Evolutionary conservation across 345 rosid genomes (phyloP), one percentile per base, ranked within the genome.

Genomic region (Salix caprea): DNA sequence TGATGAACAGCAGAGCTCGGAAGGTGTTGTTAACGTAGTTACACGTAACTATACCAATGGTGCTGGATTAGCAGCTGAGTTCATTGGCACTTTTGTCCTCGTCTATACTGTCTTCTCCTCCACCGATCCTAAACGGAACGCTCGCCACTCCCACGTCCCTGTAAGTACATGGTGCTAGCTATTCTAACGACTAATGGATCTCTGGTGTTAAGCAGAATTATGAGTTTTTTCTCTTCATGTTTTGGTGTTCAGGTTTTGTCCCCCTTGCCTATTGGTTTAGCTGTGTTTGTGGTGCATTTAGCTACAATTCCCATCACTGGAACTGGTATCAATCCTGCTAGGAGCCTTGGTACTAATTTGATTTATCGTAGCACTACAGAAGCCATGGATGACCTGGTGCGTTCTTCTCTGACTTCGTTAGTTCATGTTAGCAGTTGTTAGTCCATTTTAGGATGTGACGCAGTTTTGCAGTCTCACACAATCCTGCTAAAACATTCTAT

Each of bases 121-220:
- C 54, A 91, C 96, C 66, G 96, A 93, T 83, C 97, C 97, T 15
- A 93, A 93, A 81, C 87, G 97, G 65, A 90, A 80, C 71, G 96
- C 97, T 1, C 94, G 94, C 64, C 94, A 93, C 84, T 93, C 97
- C 21, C 96, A 91, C 65, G 84, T 93, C 48, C 96, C 96, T 72
- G 97, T 92, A 81, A 9, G 92, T 76, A 36, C 39, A 46, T 18
- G 21, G 7, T 12, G 52, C 52, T 46, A 46, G 52, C 52, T 46
- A 12, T 4, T 46, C 52, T 46, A 14, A 46, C 6, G 1, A 46
- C 16, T 46, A 15, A 46, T 46, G 52, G 18, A 42, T 69, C 28
- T 14, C 60, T 6, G 11, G 46, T 13, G 48, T 74, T 12, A 69
- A 60, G 18, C 6, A 44, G 28, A 64, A 65, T 7, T 37, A 21